Base-by-base conservation (phyloP, 805 yeast species). In the Hanseniaspora meyeri region DNA sequence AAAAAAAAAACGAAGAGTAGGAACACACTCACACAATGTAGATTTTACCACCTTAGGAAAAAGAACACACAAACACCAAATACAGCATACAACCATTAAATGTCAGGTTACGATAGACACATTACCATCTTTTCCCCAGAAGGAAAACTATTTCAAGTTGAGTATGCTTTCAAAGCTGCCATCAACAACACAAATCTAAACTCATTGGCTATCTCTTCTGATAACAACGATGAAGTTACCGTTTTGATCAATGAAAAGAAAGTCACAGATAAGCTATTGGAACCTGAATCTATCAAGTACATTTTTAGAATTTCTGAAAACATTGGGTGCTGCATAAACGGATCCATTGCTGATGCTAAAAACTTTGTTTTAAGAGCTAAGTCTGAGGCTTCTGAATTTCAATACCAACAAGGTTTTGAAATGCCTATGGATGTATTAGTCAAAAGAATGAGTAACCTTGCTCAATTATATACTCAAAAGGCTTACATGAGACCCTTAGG, bases 401-500 rank as follows among this genome's bases (percentile, higher is more conserved):
- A 87, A 65, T 91, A 91, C 74, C 85, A 87, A 68, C 87, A 87
- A 69, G 98, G 98, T 43, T 93, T 89, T 68, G 96, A 87, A 67
- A 90, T 93, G 88, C 97, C 97, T 2, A 87, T 87, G 60, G 96
- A 88, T 66, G 87, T 85, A 31, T 74, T 90, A 64, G 87, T 96
- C 43, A 91, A 91, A 73, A 79, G 97, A 68, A 84, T 93, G 86
- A 97, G 97, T 57, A 93, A 93, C 69, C 73, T 89, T 66, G 85
- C 95, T 51, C 98, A 93, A 74, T 80, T 93, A 60, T 93, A 89
- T 71, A 93, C 98, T 43, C 98, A 93, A 72, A 79, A 97, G 67
- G 97, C 97, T 11, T 91, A 91, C 71, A 93, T 93, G 97, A 82
- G 98, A 71, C 98, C 98, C 29, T 76, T 89, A 62, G 98, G 98